Percentiles rank a stretch among this genome's conserved stretches.
Evolutionary conservation across 148 eudicot genomes (phyloP).

Genomic region (Cornus florida): DNA sequence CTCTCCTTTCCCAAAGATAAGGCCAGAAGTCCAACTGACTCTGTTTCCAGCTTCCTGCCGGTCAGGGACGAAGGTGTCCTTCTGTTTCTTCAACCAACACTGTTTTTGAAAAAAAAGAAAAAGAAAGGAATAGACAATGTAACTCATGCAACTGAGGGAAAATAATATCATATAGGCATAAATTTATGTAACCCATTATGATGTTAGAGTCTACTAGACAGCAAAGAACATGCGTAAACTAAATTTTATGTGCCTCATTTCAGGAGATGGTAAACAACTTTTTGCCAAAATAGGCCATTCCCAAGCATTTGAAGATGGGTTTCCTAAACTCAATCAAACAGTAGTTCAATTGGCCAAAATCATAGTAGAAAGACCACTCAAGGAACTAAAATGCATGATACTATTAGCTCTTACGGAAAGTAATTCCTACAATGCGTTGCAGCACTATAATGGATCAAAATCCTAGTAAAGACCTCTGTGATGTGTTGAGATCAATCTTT

Average conservation of each 20-base stretch:
- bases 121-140: not conserved
- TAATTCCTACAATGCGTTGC: too few species aligned
- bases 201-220: not conserved
- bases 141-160: not conserved
- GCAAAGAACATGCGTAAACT: not conserved
- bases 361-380: too few species aligned
- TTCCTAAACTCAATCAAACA: not conserved
- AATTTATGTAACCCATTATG: not conserved
- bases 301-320: too few species aligned
- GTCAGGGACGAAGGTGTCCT: slow-evolving; percentile 57
- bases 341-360: not conserved
- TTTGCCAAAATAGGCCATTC: too few species aligned
- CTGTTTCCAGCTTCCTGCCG: slow-evolving; percentile 43
- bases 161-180: not conserved
- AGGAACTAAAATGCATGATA: too few species aligned
- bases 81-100: slow-evolving; percentile 82
- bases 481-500: not conserved
- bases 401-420: too few species aligned
- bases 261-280: not conserved
- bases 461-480: not conserved
- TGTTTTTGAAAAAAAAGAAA: slow-evolving; percentile 15
- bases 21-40: slow-evolving; percentile 71
- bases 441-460: not conserved
- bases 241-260: not conserved
- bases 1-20: slow-evolving; percentile 73